phyloP scores from a whole-genome alignment of 2,329 filamentous ascomycete species.

The Hawksworthiomyces lignivorus region DNA sequence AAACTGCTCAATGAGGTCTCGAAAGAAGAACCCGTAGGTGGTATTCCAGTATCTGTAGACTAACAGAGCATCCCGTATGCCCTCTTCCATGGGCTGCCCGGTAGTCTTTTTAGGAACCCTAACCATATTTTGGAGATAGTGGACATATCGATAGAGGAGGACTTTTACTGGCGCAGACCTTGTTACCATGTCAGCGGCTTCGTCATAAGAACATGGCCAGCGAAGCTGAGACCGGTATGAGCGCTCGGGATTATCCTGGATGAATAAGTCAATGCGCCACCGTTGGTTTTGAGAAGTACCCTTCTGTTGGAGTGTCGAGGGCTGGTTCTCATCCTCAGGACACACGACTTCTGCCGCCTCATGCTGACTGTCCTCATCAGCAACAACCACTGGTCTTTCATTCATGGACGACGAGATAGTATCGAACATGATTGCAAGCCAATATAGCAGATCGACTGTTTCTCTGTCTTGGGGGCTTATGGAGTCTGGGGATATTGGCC shows the following conservation, averaged over 20 bases:
- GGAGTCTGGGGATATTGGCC: conserved; percentile 7
- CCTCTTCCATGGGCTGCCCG: conserved; percentile 36
- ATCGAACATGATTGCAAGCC: conserved; percentile 53
- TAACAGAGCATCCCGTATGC: conserved; percentile 37
- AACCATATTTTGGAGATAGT: conserved; percentile 46
- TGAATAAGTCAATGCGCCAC: conserved; percentile 29
- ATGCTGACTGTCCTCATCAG: conserved; percentile 33
- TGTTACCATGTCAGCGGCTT: conserved; percentile 39
- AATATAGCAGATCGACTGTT: conserved; percentile 47
- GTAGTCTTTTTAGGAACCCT: conserved; percentile 27
- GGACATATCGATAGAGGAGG: conserved; percentile 48
- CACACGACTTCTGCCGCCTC: conserved; percentile 25
- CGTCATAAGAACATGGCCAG: conserved; percentile 48
- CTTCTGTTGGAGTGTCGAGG: conserved; percentile 11
- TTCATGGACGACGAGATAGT: conserved; percentile 48
- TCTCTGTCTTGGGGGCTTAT: conserved; percentile 20
- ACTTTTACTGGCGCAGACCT: conserved; percentile 52
- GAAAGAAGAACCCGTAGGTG: conserved; percentile 43
- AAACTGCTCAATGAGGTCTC: conserved; percentile 42
- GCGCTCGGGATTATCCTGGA: conserved; percentile 23
- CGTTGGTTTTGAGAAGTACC: conserved; percentile 4
- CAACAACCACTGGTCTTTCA: conserved; percentile 27
- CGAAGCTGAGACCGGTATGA: conserved; percentile 20
- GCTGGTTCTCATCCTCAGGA: conserved; percentile 7
- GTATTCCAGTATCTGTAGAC: conserved; percentile 49